Evolutionary conservation across 2,329 filamentous ascomycete species (phyloP), one percentile per base, ranked within the genome.

Genomic region (Thelonectria discophora): DNA sequence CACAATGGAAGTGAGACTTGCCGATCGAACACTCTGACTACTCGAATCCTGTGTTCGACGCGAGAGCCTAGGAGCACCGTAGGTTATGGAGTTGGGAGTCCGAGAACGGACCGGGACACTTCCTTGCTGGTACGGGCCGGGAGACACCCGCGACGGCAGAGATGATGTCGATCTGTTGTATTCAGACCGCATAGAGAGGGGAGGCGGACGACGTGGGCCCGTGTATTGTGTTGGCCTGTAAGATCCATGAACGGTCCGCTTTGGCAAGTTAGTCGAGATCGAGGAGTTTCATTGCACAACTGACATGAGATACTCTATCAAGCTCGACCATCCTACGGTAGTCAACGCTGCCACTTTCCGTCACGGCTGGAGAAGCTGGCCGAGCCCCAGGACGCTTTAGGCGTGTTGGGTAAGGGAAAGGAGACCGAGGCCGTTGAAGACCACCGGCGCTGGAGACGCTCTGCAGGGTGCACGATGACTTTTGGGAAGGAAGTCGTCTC

Each of bases 391-490:
- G 84, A 18, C 85, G 81, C 69, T 81, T 86, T 34, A 87, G 73
- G 17, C 85, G 82, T 47, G 84, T 82, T 24, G 85, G 85, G 60
- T 88, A 87, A 20, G 84, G 84, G 62, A 84, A 87, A 1, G 86
- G 85, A 20, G 86, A 87, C 30, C 84, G 80, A 49, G 85, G 83
- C n/a, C 84, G 79, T 65, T 85, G 84, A 52, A 82, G 68, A 30
- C 75, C 72, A 46, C 70, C 71, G 20, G 72, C 72, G 24, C 82
- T 82, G 18, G 76, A 74, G 32, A 81, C 80, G 60, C 81, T 84
- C 62, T 82, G 79, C 43, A 84, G 71, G 24, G 81, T 84, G 5
- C 77, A 76, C 43, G 77, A 81, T 6, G 84, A 84, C 64, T 77
- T 79, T 57, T 81, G 78, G 24, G 81, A 81, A 10, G 80, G 79